Conservation (phyloP, 345 rosid species). For the Corchorus capsularis region DNA sequence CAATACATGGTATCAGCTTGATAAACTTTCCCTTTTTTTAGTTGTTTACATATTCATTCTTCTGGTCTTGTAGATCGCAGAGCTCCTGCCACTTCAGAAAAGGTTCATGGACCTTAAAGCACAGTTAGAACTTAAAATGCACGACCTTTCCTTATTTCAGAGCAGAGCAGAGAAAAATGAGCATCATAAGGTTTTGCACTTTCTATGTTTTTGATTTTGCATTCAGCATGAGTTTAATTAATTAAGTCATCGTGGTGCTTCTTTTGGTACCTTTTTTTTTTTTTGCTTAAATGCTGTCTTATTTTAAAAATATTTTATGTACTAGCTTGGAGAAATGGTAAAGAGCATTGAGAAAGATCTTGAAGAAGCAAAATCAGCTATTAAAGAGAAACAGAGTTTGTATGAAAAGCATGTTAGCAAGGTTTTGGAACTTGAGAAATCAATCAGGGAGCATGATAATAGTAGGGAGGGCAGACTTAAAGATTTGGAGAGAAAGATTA, state of each 20-base stretch:
- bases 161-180: slow-evolving; percentile 95
- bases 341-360: slow-evolving; percentile 84
- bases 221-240: slow-evolving; percentile 12
- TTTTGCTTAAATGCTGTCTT: slow-evolving; percentile 13
- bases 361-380: slow-evolving; percentile 61
- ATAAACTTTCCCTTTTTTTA: neutral
- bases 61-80: slow-evolving; percentile 65
- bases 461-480: slow-evolving; percentile 83
- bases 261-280: slow-evolving; percentile 10
- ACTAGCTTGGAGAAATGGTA: slow-evolving; percentile 79
- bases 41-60: slow-evolving; percentile 24
- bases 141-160: slow-evolving; percentile 86
- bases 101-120: slow-evolving; percentile 67
- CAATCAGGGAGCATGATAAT: slow-evolving; percentile 77
- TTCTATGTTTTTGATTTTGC: slow-evolving; percentile 15
- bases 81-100: slow-evolving; percentile 72
- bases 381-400: slow-evolving; percentile 65
- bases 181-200: slow-evolving; percentile 80
- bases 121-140: slow-evolving; percentile 81
- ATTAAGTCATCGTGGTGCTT: slow-evolving; percentile 7
- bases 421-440: slow-evolving; percentile 67
- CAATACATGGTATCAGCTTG: neutral
- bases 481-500: slow-evolving; percentile 73
- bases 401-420: slow-evolving; percentile 52
- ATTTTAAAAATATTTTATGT: neutral